Percentiles rank a stretch among this genome's conserved stretches.
These are phyloP conservation scores for Spergularia marina DNA, from an alignment of 148 eudicot genomes.

Conservation along the genomic window DNA sequence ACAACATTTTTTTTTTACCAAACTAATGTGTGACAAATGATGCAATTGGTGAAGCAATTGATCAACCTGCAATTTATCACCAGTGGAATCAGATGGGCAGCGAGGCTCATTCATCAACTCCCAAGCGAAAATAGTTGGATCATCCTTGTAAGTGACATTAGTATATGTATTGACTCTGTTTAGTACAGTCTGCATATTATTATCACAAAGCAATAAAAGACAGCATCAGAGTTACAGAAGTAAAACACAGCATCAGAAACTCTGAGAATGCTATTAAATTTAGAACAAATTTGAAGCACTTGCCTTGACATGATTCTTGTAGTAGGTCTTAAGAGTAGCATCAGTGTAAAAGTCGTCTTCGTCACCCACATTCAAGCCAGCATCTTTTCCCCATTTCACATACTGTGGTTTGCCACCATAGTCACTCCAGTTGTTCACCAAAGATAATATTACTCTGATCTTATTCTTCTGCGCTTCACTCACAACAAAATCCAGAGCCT, in stretches of 20 bases:
- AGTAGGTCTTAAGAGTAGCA: conserved; percentile 60
- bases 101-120: conserved; percentile 86
- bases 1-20: not conserved
- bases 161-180: conserved; percentile 69
- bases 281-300: conserved; percentile 12
- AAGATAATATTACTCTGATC: conserved; percentile 73
- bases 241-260: not conserved
- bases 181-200: conserved; percentile 54
- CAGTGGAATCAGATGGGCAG: conserved; percentile 70
- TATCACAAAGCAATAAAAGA: not conserved
- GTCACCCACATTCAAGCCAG: conserved; percentile 60
- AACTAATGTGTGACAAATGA: not conserved
- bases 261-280: not conserved
- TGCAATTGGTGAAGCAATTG: not conserved
- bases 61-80: conserved; percentile 66
- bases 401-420: conserved; percentile 92
- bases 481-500: conserved; percentile 91
- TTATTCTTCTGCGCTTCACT: conserved; percentile 84
- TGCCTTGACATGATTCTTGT: conserved; percentile 72
- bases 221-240: too few species aligned
- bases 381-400: conserved; percentile 86
- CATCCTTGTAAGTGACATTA: conserved; percentile 82
- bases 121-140: conserved; percentile 90
- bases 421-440: conserved; percentile 83
- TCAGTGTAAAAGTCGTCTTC: conserved; percentile 77